Evolutionary conservation across 2,329 filamentous ascomycete species (phyloP), one percentile per base, ranked within the genome.

Genomic region (Colletotrichum ledebouriae): DNA sequence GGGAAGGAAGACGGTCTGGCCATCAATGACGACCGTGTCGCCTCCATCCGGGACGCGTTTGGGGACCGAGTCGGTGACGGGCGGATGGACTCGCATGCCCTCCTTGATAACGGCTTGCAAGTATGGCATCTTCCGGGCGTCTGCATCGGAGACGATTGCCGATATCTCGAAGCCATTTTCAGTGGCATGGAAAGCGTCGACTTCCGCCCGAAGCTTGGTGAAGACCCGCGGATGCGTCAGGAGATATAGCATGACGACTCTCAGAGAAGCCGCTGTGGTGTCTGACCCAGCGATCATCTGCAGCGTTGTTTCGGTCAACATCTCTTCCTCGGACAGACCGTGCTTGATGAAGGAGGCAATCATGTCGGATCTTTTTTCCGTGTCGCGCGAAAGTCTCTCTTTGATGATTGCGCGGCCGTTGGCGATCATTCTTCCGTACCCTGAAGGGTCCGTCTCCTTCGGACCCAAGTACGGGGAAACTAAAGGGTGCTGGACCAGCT

Each of bases 31-130:
- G 17, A 60, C 59, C 1, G 65, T 68, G 0, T 69, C 70, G 20
- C 77, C 70, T 47, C 79, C 79, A 22, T 77, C 4, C 73, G 75
- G 80, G 13, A 80, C 76, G 33, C 77, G 69, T 49, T 81, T 80
- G 20, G 78, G 73, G 72, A 80, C 78, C 22, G 78, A 72, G 0
- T 78, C 77, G 0, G 77, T 76, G 6, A 73, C 67, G 0, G 86
- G 86, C 0, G 87, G 86, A 9, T 85, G 83, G 66, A 88, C 77
- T 3, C 86, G 85, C 78, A 89, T 83, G 2, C 83, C 82, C 73
- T 89, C 86, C 49, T 84, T 86, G 11, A 89, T 78, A 57, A 86
- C 87, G 1, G 86, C 86, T 75, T 88, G 86, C 72, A 89, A 81
- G 74, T 87, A 88, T 0, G 81, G 77, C 6, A 89, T 76, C 10